phyloP scores from a whole-genome alignment of 2,329 filamentous ascomycete genomes.

The Penicillium sp. region DNA sequence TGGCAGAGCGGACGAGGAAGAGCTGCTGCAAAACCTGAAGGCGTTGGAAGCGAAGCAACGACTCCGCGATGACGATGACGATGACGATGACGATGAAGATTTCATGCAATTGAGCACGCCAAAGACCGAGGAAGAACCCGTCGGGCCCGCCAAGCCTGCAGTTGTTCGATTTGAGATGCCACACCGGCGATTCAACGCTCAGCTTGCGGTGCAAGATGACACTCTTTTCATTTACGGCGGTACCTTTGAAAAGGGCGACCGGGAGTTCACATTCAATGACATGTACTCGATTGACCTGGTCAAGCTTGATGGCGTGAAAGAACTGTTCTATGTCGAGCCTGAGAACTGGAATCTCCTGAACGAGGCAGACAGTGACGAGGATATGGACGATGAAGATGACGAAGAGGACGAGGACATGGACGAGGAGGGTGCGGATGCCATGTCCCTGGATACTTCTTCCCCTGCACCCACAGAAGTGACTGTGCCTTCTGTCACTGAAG shows the following conservation, averaged over 20 bases:
- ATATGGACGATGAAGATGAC: constrained; percentile 53
- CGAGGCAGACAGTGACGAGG: constrained; percentile 64
- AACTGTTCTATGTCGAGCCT: constrained; percentile 84
- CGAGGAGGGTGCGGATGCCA: constrained; percentile 55
- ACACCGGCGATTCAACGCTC: constrained; percentile 87
- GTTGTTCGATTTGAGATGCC: constrained; percentile 80
- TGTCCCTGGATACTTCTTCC: constrained; percentile 47
- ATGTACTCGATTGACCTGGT: constrained; percentile 92
- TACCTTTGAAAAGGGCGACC: constrained; percentile 92
- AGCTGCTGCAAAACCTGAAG: constrained; percentile 83
- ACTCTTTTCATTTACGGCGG: constrained; percentile 93
- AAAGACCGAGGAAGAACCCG: constrained; percentile 62
- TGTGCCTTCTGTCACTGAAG: constrained; percentile 44
- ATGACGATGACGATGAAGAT: constrained; percentile 49
- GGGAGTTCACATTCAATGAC: constrained; percentile 95
- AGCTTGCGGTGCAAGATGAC: constrained; percentile 89
- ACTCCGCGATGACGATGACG: constrained; percentile 59
- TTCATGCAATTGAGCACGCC: constrained; percentile 47
- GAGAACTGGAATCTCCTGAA: constrained; percentile 79
- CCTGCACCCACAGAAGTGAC: constrained; percentile 46
- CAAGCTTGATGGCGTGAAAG: constrained; percentile 91
- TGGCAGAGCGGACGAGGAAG: constrained; percentile 88
- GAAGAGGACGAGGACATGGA: constrained; percentile 50
- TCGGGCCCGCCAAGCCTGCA: constrained; percentile 62
- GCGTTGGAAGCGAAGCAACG: constrained; percentile 78